Conservation (phyloP, 2,329 filamentous ascomycete species). For the Ophiostoma sp. region DNA sequence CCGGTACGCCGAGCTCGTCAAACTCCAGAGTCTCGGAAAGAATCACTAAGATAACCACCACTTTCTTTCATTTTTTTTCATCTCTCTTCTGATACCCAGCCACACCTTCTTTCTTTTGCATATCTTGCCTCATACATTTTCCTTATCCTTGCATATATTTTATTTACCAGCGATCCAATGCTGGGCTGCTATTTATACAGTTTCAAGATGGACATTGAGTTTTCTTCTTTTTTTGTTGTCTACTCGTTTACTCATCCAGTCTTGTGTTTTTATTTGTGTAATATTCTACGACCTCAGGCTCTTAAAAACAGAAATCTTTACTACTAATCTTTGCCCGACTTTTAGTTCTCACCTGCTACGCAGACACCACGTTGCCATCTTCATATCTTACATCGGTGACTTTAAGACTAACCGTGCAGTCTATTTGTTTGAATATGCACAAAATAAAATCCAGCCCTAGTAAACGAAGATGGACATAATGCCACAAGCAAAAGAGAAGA, state of each 20-base stretch:
- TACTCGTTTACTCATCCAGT: background rate
- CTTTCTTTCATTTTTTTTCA: background rate
- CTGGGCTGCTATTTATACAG: background rate
- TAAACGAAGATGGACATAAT: background rate
- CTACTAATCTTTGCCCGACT: background rate
- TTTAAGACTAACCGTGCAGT: background rate
- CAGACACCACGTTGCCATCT: background rate
- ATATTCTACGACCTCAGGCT: background rate
- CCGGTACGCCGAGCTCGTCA: conserved; percentile 72
- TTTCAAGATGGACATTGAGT: background rate
- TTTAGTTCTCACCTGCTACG: no score
- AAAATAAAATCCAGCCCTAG: background rate
- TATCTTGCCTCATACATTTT: background rate
- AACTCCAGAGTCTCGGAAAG: conserved; percentile 71
- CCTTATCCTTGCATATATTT: background rate
- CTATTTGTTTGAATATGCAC: background rate
- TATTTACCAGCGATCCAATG: background rate
- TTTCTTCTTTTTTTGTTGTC: background rate
- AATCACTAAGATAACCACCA: conserved; percentile 28
- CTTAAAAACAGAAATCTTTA: background rate
- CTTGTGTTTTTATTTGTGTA: background rate
- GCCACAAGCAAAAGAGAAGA: background rate
- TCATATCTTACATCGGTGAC: background rate
- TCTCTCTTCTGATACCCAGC: conserved; percentile 4
- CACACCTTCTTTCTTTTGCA: conserved; percentile 5